Evolutionary conservation across 2,329 filamentous ascomycete genomes (phyloP).

Genomic region (Xylaria sp.): DNA sequence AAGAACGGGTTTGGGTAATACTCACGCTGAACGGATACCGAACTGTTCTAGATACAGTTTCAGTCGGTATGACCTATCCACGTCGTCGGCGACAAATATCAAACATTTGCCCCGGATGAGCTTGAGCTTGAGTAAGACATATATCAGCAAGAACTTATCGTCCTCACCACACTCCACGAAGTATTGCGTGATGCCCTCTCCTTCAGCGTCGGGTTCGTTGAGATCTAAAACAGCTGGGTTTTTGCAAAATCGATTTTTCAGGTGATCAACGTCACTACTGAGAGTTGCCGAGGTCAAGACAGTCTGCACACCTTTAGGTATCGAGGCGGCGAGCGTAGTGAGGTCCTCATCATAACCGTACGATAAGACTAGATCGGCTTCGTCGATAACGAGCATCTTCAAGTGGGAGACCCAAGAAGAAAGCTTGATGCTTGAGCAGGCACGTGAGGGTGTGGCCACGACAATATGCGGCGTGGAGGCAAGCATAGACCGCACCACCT

Average conservation of each 20-base stretch:
- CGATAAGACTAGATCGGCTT: conserved; percentile 91
- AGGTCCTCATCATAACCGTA: conserved; percentile 96
- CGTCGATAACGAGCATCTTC: conserved; percentile 86
- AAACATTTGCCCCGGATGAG: conserved; percentile 93
- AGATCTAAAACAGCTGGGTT: conserved; percentile 83
- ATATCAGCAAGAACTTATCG: conserved; percentile 93
- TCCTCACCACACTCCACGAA: conserved; percentile 94
- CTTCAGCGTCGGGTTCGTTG: conserved; percentile 82
- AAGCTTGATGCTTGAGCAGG: conserved; percentile 79
- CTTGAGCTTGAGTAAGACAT: conserved; percentile 95
- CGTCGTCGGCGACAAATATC: conserved; percentile 71
- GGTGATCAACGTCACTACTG: conserved; percentile 83
- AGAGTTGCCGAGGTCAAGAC: conserved; percentile 95
- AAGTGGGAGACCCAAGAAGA: conserved; percentile 78
- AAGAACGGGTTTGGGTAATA: conserved; percentile 56
- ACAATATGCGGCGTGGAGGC: conserved; percentile 89
- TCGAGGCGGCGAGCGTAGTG: conserved; percentile 77
- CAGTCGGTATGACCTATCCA: conserved; percentile 77
- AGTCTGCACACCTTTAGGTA: conserved; percentile 89
- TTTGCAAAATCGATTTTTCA: conserved; percentile 87
- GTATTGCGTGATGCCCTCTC: conserved; percentile 84
- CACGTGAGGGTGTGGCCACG: conserved; percentile 88
- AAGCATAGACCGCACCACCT: conserved; percentile 86
- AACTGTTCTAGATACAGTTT: conserved; percentile 98
- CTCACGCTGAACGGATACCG: conserved; percentile 77